Evolutionary conservation across 208 protist genomes (phyloP), one percentile per base, ranked within the genome.

Genomic region (Leishmania braziliensis): DNA sequence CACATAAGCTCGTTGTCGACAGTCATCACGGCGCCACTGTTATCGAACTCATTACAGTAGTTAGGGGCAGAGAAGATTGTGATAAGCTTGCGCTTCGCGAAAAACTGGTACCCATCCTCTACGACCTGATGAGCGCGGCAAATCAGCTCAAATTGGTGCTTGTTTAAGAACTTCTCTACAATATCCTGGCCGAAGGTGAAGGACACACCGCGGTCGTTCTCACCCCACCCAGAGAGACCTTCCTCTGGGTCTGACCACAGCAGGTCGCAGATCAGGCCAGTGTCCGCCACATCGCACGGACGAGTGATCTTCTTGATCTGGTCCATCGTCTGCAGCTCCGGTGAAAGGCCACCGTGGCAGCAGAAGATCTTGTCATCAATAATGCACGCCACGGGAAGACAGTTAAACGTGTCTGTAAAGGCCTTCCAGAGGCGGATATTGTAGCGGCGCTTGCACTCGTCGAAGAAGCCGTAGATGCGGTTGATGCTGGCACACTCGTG

Each of bases 401-500:
- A 99, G 89, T 99, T 99, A 90, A 99, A 99, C 36, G 95, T 99
- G 87, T 99, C 99, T 18, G 98, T 99, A 83, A 99, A 99, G 18
- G 90, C 95, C 86, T 99, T 99, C 99, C 99, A 99, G 16, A 99
- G 92, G 70, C 98, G 99, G 76, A 99, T 97, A 89, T 99, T 99
- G 89, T 99, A 99, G 63, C 99, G 93, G 14, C 98, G 95, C 90
- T 99, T 99, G 93, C 99, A 99, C 88, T 99, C 99, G 81, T 99
- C 99, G 85, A 99, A 99, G 89, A 99, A 99, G 62, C 99, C 99
- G 88, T 99, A 99, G 79, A 99, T 99, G 79, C 99, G 93, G 87
- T 99, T 99, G 85, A 99, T 99, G 51, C 96, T 99, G 4, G 99
- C 99, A 85, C 99, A 99, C 89, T 99, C 99, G 89, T 99, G 99